Conservation (phyloP, 768 basidiomycete species). For the Suillus plorans region DNA sequence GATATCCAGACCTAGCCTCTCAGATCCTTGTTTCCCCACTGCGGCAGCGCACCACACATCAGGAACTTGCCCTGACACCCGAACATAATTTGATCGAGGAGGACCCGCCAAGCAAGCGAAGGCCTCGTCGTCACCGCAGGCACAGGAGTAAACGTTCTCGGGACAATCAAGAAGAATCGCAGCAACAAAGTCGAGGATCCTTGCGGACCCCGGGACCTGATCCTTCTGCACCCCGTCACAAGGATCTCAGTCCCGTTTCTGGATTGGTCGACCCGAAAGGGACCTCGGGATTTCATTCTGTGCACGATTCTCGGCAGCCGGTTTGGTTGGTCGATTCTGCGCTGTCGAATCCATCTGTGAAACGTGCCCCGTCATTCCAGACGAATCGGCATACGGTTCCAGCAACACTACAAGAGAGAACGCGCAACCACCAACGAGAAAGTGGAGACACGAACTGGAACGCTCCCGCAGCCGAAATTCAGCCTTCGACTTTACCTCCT, state of each 20-base stretch:
- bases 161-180: background rate
- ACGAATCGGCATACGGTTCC: constrained; percentile 4
- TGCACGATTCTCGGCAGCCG: constrained; percentile 30
- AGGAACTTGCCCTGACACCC: background rate
- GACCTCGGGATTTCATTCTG: background rate
- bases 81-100: background rate
- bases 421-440: background rate
- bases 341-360: background rate
- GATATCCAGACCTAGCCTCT: constrained; percentile 34
- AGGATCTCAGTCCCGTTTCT: background rate
- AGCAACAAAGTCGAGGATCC: constrained; percentile 6
- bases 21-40: constrained; percentile 35
- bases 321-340: constrained; percentile 20
- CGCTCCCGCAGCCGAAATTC: no score
- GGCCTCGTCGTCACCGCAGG: background rate
- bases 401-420: background rate
- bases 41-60: background rate
- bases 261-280: background rate
- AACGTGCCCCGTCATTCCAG: constrained; percentile 4
- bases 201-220: background rate
- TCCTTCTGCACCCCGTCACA: background rate
- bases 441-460: background rate
- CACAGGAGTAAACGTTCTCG: background rate
- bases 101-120: background rate
- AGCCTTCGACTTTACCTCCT: background rate